phyloP scores from a whole-genome alignment of 805 yeast species.

The Dipodascopsis tothii region DNA sequence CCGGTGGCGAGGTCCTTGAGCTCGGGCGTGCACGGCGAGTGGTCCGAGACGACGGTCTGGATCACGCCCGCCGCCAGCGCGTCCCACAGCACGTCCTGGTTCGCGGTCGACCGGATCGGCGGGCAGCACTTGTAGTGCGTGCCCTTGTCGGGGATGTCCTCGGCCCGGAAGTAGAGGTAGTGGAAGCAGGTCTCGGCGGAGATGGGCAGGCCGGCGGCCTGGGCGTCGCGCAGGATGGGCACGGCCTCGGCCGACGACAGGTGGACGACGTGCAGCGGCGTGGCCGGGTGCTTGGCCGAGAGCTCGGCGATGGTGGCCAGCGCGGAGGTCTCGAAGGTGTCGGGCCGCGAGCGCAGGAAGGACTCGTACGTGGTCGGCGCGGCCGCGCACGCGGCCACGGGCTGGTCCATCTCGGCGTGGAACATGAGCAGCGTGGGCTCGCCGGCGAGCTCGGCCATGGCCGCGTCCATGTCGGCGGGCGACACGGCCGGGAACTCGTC shows the following conservation, averaged over 20 bases:
- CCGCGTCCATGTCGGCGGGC: slow-evolving; percentile 55
- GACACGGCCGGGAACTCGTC: slow-evolving; percentile 86
- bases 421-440: slow-evolving; percentile 72
- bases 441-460: slow-evolving; percentile 56
- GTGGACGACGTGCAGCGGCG: slow-evolving; percentile 75
- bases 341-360: slow-evolving; percentile 81
- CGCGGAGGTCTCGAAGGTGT: slow-evolving; percentile 77
- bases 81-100: slow-evolving; percentile 67
- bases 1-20: slow-evolving; percentile 74
- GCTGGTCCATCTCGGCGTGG: slow-evolving; percentile 83
- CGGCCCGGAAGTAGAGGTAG: slow-evolving; percentile 71
- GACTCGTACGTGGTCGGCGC: slow-evolving; percentile 46
- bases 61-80: slow-evolving; percentile 62
- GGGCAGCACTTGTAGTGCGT: slow-evolving; percentile 93
- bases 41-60: slow-evolving; percentile 86
- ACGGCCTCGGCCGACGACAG: slow-evolving; percentile 78
- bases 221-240: slow-evolving; percentile 64
- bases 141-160: slow-evolving; percentile 63
- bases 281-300: slow-evolving; percentile 35
- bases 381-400: slow-evolving; percentile 21
- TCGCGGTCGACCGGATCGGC: slow-evolving; percentile 73
- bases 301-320: slow-evolving; percentile 62
- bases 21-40: slow-evolving; percentile 92
- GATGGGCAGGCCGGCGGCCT: slow-evolving; percentile 37
- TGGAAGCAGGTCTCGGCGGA: slow-evolving; percentile 94